Evolutionary conservation across 202 grass and related monocot genomes (phyloP).

Genomic region (Cymbopogon flexuosus): DNA sequence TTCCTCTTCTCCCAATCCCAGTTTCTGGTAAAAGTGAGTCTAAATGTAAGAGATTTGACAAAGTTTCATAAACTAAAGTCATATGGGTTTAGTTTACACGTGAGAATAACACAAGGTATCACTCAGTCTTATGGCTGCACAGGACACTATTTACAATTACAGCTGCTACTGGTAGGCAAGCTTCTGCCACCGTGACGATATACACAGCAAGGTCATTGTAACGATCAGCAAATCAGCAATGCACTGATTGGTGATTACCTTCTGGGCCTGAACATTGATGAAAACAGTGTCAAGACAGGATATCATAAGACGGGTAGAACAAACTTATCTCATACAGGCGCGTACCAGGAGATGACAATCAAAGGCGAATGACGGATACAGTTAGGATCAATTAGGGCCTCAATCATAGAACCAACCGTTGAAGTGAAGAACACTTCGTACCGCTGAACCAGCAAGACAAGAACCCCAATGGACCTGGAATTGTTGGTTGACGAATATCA

Average conservation of each 20-base stretch:
- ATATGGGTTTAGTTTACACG: neutral
- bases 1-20: neutral
- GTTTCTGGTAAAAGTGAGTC: too few species aligned
- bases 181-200: neutral
- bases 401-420: constrained; percentile 23
- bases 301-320: neutral
- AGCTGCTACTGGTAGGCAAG: neutral
- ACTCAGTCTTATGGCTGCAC: neutral
- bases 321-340: neutral
- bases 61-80: neutral
- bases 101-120: neutral
- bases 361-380: neutral
- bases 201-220: constrained; percentile 2
- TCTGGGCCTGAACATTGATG: neutral
- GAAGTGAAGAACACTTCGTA: constrained; percentile 33
- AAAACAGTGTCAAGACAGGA: neutral
- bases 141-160: constrained; percentile 32
- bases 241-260: neutral
- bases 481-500: constrained; percentile 46
- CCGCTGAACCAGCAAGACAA: constrained; percentile 58
- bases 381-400: neutral
- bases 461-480: constrained; percentile 34
- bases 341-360: neutral
- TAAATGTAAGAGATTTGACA: too few species aligned
- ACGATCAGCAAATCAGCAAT: neutral